These are phyloP conservation scores for Gloeophyllum trabeum DNA, from an alignment of 768 basidiomycete genomes.

Conservation along the genomic window DNA sequence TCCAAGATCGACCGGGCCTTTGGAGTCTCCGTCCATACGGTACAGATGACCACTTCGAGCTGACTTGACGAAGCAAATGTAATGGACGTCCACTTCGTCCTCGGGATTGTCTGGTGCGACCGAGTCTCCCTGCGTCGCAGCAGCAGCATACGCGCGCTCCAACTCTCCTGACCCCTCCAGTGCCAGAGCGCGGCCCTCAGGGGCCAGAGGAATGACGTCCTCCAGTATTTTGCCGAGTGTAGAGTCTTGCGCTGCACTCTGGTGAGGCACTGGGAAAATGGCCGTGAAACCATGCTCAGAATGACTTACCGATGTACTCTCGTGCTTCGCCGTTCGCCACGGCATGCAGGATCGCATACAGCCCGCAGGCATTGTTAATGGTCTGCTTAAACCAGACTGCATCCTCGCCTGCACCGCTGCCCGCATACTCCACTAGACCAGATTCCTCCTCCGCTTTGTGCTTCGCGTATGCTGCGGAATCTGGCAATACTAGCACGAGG, in stretches of 20 bases:
- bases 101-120: slow-evolving; percentile 21
- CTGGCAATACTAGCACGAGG: slow-evolving; percentile 14
- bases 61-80: not conserved
- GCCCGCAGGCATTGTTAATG: slow-evolving; percentile 25
- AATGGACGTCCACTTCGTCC: slow-evolving; percentile 8
- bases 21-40: slow-evolving; percentile 5
- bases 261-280: not conserved
- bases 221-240: not conserved
- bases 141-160: not conserved
- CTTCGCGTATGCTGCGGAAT: not conserved
- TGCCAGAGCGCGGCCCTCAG: not conserved
- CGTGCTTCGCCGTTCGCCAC: slow-evolving; percentile 17
- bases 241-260: not conserved
- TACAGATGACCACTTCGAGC: not conserved
- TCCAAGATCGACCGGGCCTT: not conserved
- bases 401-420: slow-evolving; percentile 18
- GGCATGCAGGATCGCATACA: slow-evolving; percentile 24
- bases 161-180: not conserved
- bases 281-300: no score
- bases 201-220: not conserved
- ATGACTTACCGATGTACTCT: slow-evolving; percentile 13
- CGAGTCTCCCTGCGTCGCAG: not conserved
- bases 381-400: slow-evolving; percentile 27
- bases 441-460: not conserved
- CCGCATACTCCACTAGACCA: slow-evolving; percentile 14